phyloP scores from a whole-genome alignment of 1,284 basidiomycete genomes.

The Ustilago vetiveriae region DNA sequence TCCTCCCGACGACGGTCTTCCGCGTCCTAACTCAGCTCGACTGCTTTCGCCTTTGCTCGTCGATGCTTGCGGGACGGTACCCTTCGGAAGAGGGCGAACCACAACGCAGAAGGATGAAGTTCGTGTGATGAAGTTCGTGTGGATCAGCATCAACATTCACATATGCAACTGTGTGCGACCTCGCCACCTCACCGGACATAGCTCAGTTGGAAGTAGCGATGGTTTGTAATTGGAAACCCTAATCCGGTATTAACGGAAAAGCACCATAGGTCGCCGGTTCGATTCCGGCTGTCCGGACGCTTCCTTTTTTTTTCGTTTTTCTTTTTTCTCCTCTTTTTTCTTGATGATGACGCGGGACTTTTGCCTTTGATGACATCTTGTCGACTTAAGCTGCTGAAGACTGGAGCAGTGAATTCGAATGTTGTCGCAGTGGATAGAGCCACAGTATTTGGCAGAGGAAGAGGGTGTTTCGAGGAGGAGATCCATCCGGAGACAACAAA shows the following conservation, averaged over 20 bases:
- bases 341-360: neutral
- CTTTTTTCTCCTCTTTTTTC: neutral
- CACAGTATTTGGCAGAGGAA: too few relatives aligned
- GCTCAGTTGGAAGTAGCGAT: constrained; percentile 58
- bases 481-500: too few relatives aligned
- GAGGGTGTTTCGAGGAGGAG: too few relatives aligned
- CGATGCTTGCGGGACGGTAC: too few relatives aligned
- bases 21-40: constrained; percentile 1
- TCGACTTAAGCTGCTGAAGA: too few relatives aligned
- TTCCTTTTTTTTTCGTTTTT: constrained; percentile 20
- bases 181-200: constrained; percentile 33
- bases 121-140: neutral
- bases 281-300: constrained; percentile 53
- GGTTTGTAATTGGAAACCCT: constrained; percentile 56
- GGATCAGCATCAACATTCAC: neutral
- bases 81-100: too few relatives aligned
- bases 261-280: constrained; percentile 55
- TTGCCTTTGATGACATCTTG: neutral
- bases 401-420: too few relatives aligned
- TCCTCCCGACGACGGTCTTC: constrained; percentile 1
- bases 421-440: too few relatives aligned
- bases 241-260: constrained; percentile 46
- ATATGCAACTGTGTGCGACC: neutral
- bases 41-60: too few relatives aligned
- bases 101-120: too few relatives aligned